Percentiles rank a stretch among this genome's conserved stretches.
These are phyloP conservation scores for Gossypium lobatum DNA, from an alignment of 441 rosid genomes.

Conservation along the genomic window DNA sequence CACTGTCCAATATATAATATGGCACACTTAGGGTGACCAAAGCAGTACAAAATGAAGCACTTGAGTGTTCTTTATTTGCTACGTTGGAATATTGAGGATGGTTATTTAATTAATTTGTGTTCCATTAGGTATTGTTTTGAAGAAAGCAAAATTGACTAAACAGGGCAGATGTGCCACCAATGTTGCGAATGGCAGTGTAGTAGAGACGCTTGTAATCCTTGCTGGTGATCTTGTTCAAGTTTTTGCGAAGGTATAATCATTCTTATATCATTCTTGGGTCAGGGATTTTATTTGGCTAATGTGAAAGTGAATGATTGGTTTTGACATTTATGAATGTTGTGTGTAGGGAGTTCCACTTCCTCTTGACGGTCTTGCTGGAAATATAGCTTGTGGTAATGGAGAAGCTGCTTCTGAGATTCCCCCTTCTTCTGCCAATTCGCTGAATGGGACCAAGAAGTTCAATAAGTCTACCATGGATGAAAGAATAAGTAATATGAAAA, in stretches of 20 bases:
- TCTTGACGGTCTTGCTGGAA: slow-evolving; percentile 35
- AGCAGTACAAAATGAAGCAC: neutral
- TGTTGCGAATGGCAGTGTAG: slow-evolving; percentile 40
- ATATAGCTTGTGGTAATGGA: slow-evolving; percentile 27
- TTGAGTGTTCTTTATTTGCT: neutral
- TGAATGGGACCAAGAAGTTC: slow-evolving; percentile 20
- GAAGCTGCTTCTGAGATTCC: slow-evolving; percentile 31
- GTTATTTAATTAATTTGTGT: slow-evolving; percentile 8
- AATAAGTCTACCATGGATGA: slow-evolving; percentile 20
- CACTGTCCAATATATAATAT: neutral
- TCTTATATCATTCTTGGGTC: neutral
- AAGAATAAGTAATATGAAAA: slow-evolving; percentile 24
- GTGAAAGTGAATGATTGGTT: slow-evolving; percentile 2
- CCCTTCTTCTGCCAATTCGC: slow-evolving; percentile 21
- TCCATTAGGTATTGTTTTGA: slow-evolving; percentile 65
- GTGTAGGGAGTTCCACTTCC: slow-evolving; percentile 56
- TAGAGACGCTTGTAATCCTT: slow-evolving; percentile 71
- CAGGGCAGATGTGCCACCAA: slow-evolving; percentile 62
- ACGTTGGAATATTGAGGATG: neutral
- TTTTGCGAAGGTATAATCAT: slow-evolving; percentile 51
- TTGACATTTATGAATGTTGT: slow-evolving; percentile 10
- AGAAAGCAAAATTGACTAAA: slow-evolving; percentile 64
- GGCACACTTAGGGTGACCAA: neutral
- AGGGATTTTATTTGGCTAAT: slow-evolving; percentile 2
- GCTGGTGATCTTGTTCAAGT: slow-evolving; percentile 76